phyloP scores from a whole-genome alignment of 169 alveolate species.

The Plasmodium yoelii region DNA sequence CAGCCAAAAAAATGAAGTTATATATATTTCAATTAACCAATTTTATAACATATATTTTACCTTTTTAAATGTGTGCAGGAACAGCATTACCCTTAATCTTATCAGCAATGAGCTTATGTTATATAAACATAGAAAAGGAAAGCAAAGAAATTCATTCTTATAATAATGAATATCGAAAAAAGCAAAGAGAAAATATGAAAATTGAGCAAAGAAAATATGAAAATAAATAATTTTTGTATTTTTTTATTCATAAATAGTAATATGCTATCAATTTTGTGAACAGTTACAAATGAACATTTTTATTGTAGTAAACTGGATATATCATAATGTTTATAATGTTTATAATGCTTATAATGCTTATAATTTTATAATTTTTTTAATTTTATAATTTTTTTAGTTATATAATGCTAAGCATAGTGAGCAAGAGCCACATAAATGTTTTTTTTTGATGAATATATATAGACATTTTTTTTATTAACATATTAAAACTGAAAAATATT shows the following conservation, averaged over 20 bases:
- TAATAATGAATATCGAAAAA: conserved; percentile 69
- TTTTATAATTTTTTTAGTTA: no score
- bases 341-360: no score
- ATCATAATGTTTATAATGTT: no score
- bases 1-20: conserved; percentile 9
- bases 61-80: conserved; percentile 18
- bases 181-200: conserved; percentile 34
- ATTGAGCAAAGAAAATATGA: not conserved
- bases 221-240: not conserved
- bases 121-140: conserved; percentile 56
- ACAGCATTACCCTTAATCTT: conserved; percentile 60
- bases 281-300: not conserved
- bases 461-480: no score
- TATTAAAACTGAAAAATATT: no score
- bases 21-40: not conserved
- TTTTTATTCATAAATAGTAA: not conserved
- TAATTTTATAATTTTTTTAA: no score
- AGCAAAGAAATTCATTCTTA: conserved; percentile 33
- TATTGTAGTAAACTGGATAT: no score
- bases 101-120: conserved; percentile 43
- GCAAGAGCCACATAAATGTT: no score
- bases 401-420: no score
- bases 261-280: not conserved
- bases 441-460: no score
- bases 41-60: not conserved